Percentiles rank a stretch among this genome's conserved stretches.
These are phyloP conservation scores for Alisma plantagoaquatica DNA, from an alignment of 106 monocot genomes.

Conservation along the genomic window DNA sequence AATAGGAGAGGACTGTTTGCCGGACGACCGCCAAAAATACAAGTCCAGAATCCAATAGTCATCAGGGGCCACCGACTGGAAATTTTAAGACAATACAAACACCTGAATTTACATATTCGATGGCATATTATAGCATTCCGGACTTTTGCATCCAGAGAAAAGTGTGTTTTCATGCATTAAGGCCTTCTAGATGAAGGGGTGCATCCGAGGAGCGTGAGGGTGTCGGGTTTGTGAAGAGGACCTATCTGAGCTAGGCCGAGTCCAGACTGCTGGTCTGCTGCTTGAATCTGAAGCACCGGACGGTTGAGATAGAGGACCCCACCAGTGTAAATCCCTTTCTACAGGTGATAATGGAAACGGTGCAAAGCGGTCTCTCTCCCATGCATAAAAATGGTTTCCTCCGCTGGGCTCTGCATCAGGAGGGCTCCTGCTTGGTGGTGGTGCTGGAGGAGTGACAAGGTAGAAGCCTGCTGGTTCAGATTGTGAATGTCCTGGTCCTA, in stretches of 20 bases:
- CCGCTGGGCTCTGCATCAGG: slow-evolving; percentile 13
- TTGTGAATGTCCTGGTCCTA: background rate
- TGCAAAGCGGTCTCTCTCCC: slow-evolving; percentile 31
- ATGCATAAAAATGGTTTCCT: slow-evolving; percentile 28
- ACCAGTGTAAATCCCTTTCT: slow-evolving; percentile 18
- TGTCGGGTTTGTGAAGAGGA: too few relatives aligned
- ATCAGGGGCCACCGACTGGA: too few relatives aligned
- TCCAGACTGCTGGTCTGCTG: slow-evolving; percentile 8
- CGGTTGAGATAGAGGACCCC: slow-evolving; percentile 4
- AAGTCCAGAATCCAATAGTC: too few relatives aligned
- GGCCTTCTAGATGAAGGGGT: slow-evolving; percentile 7
- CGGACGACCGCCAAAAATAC: too few relatives aligned
- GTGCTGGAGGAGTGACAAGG: too few relatives aligned
- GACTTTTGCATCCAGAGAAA: too few relatives aligned
- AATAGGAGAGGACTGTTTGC: too few relatives aligned
- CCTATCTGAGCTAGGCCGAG: slow-evolving; percentile 4
- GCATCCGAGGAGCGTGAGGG: slow-evolving; percentile 1
- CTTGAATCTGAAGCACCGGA: slow-evolving; percentile 4
- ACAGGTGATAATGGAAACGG: slow-evolving; percentile 22
- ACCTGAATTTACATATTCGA: too few relatives aligned
- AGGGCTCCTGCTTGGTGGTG: slow-evolving; percentile 3
- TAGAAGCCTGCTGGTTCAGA: slow-evolving; percentile 9
- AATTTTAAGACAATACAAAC: too few relatives aligned
- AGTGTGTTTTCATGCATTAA: too few relatives aligned
- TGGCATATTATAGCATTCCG: too few relatives aligned